These are phyloP conservation scores for Didymella sp. DNA, from an alignment of 2,329 filamentous ascomycete genomes.

Conservation along the genomic window DNA sequence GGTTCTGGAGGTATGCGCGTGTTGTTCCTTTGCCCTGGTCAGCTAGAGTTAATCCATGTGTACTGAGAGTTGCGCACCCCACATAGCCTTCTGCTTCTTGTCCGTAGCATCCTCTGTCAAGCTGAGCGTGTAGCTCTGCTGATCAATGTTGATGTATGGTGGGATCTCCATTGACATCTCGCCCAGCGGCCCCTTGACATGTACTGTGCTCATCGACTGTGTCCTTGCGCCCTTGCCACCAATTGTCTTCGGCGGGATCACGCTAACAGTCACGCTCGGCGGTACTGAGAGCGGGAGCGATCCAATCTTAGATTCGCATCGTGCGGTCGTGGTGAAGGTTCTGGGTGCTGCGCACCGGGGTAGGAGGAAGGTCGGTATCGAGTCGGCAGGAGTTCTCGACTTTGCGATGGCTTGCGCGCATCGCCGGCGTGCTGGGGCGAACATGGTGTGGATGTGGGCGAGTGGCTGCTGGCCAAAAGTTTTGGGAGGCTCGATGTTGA, in stretches of 20 bases:
- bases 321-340: constrained; percentile 75
- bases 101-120: constrained; percentile 69
- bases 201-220: constrained; percentile 70
- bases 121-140: constrained; percentile 70
- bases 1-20: constrained; percentile 86
- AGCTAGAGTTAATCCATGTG: constrained; percentile 13
- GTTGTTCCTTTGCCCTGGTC: constrained; percentile 70
- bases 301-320: constrained; percentile 81
- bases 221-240: constrained; percentile 64
- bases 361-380: constrained; percentile 75
- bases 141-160: constrained; percentile 74
- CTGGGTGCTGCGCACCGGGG: constrained; percentile 62
- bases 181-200: constrained; percentile 82
- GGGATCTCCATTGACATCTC: constrained; percentile 81
- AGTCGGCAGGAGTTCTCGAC: constrained; percentile 52
- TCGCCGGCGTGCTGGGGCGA: constrained; percentile 68
- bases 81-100: constrained; percentile 89
- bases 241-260: constrained; percentile 68
- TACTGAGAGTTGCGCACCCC: constrained; percentile 67
- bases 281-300: constrained; percentile 62
- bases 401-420: constrained; percentile 60
- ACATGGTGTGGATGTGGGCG: constrained; percentile 59
- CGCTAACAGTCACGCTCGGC: constrained; percentile 69
- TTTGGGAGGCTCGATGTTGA: constrained; percentile 29
- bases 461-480: constrained; percentile 26